Evolutionary conservation across 2,329 filamentous ascomycete species (phyloP), one percentile per base, ranked within the genome.

Genomic region (Blumeria hordei): DNA sequence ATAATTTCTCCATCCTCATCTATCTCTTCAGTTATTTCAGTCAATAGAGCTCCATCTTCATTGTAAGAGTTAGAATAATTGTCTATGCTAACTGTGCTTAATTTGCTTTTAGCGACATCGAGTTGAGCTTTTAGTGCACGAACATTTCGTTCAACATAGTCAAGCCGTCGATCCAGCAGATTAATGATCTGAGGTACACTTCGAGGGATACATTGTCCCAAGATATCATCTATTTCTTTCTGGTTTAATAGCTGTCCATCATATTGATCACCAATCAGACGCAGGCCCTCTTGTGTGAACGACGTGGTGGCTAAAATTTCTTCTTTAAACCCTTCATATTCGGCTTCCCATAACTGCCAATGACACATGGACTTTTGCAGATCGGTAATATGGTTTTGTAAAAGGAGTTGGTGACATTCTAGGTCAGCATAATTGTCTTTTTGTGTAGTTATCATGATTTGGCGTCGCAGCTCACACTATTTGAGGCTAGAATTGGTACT

Each of bases 1-100:
- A 94, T 68, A 3, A 96, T 76, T 63, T 94, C 92, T 55, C 81
- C 92, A 10, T 94, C 78, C 8, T 95, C 88, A 64, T 96, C 92
- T 28, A 96, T 72, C 69, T 94, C 80, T 68, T 98, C 92, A 55
- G 87, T 73, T 60, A 98, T 96, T 62, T 96, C 92, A 35, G 84
- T 88, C 57, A 96, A 76, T 0, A 88, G 85, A 54, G 88, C 71
- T 0, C 80, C 81, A 11, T 80, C 79, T 57, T 84, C 82, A 57
- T 83, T 79, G 54, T 71, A 72, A 47, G 74, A 71, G 55, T 80
- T 78, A 0, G 80, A 75, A 28, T 80, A 74, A 55, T 74, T 75
- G 45, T 78, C 67, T 3, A 79, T 69, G 9, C 77, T 71, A 10
- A 82, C 73, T 9, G 77, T 77, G 14, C 78, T 77, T 52, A 90